Base-by-base conservation (phyloP, 371 early-diverging fungal genomes). In the Haplosporangium sp. region DNA sequence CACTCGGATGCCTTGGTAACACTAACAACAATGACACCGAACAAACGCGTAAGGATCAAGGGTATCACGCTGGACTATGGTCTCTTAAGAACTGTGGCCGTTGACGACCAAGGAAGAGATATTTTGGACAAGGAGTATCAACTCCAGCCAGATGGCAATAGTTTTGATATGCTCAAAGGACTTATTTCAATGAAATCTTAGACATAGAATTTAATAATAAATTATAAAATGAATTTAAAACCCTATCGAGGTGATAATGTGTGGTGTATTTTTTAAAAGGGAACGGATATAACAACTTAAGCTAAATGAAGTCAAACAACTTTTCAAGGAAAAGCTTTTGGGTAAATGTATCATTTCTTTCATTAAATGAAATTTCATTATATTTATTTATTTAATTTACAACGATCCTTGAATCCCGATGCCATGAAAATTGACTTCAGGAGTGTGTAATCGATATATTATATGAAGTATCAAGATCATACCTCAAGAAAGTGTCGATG, bases 91-190 rank as follows among this genome's bases (percentile, higher is more conserved):
- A 94, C 94, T 5, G 86, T 91, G 39, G 89, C 88, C 9, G 71
- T 90, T 0, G 86, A 86, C 64, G 86, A 86, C 0, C 63, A 71
- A 13, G 74, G 67, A 0, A 52, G 69, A 6, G 69, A 82, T 27
- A 55, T 79, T 17, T 83, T 85, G 7, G 85, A 83, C 2, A 83
- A 88, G 38, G 83, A 86, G 17, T 90, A 89, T 72, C 86, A 90
- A 5, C 86, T 98, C 57, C 95, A 96, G 79, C 98, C 98, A 2
- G 98, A 97, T 74, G 98, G 98, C 10, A 98, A 98, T 77, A 92
- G 94, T 35, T 98, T 98, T 82, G 98, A 98, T 78, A 96, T 98
- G 96, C 86, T 97, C 84, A 91, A 92, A 59, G 96, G 96, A 0
- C 82, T 98, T 57, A 93, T 98, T 67, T 73, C 79, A 0, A 39